Base-by-base conservation (phyloP, 163 green algal genomes). In the Coccomyxa subellipsoidea region DNA sequence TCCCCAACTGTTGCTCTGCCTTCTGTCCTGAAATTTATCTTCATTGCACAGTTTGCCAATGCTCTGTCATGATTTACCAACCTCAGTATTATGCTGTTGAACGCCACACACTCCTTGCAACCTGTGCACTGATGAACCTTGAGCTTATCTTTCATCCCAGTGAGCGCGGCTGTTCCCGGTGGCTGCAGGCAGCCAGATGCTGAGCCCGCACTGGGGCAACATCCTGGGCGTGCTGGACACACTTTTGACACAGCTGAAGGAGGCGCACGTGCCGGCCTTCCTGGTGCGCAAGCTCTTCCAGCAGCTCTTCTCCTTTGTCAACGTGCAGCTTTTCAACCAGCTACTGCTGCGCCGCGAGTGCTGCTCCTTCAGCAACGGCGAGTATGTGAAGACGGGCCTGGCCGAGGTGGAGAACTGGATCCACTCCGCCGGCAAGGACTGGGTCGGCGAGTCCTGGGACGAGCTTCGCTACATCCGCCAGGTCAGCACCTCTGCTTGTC, bases 331-430 rank as follows among this genome's bases (percentile, higher is more conserved):
- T 12, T 99, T 99, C 93, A 99, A 99, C 94, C 94, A 97, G 91
- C 91, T 99, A 84, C 91, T 99, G 89, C 92, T 99, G 88, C 91
- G 97, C 10, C 92, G 95, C 23, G 97, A 99, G 90, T 99, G 97
- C 96, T 99, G 97, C 93, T 98, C 93, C 35, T 99, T 99, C 91
- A 94, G 87, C 91, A 99, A 99, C 85, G 97, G 96, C 34, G 95
- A 99, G 94, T 99, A 99, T 87, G 94, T 99, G 38, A 98, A 98
- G 90, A 96, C 92, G 23, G 96, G 96, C n/a, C 93, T 99, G 69
- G 91, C 91, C 29, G 92, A 98, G 88, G 92, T 96, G 82, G 96
- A 99, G 91, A 88, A 93, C 69, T 99, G 95, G 95, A 92, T 97
- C 70, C 87, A 89, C 75, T 72, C 75, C 32, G 91, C 92, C 34